A percentile compares a stretch with the other conserved stretches of the same genome.
Conservation (phyloP, 768 basidiomycete genomes). For the Clathrus columnatus region DNA sequence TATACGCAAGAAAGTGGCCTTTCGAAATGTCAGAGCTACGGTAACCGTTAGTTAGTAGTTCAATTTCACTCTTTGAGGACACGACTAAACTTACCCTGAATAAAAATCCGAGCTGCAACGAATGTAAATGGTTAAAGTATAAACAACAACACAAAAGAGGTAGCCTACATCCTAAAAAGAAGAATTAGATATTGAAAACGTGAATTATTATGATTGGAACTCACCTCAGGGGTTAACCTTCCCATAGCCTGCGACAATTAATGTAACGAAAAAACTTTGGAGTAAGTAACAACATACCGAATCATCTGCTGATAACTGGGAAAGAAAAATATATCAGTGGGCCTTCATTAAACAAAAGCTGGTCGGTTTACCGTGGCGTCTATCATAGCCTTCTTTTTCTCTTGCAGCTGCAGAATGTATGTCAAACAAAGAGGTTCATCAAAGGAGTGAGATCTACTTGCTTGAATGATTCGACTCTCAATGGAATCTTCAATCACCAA, state of each 20-base stretch:
- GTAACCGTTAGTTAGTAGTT: neutral
- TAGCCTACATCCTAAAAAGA: constrained; percentile 20
- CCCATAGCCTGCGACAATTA: constrained; percentile 67
- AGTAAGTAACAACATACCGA: constrained; percentile 37
- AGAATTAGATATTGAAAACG: constrained; percentile 38
- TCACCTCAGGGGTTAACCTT: constrained; percentile 67
- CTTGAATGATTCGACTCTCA: constrained; percentile 89
- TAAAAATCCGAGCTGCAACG: constrained; percentile 42
- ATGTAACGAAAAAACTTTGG: constrained; percentile 10
- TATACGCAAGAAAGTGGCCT: too few relatives aligned
- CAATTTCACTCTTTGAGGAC: neutral
- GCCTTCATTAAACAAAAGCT: constrained; percentile 8
- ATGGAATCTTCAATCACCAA: constrained; percentile 94
- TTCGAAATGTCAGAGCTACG: neutral
- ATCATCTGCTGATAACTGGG: constrained; percentile 60
- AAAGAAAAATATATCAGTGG: constrained; percentile 19
- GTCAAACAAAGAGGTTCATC: neutral
- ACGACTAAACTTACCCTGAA: constrained; percentile 45
- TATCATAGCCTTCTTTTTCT: constrained; percentile 95
- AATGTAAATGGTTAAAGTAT: constrained; percentile 4
- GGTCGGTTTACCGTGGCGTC: constrained; percentile 51
- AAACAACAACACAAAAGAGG: neutral
- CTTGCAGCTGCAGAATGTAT: constrained; percentile 54
- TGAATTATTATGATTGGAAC: constrained; percentile 6
- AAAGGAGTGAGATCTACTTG: constrained; percentile 20